These are phyloP conservation scores for Elaeis oleifera DNA, from an alignment of 202 grass and related monocot species.

Conservation along the genomic window DNA sequence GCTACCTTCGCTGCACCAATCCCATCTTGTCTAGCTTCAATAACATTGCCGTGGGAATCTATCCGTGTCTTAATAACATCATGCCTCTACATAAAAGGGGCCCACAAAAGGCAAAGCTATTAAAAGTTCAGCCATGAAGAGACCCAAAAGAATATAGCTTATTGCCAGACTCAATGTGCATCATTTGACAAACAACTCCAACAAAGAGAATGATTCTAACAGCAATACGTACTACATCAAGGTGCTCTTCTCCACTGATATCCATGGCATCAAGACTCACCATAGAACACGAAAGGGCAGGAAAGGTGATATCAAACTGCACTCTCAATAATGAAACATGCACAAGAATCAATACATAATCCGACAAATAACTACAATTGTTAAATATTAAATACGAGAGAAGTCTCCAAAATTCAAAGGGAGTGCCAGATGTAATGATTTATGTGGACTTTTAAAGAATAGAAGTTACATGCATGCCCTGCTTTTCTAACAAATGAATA, in stretches of 20 bases:
- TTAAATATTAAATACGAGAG: too few relatives aligned
- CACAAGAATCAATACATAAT: background rate
- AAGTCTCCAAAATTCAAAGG: too few relatives aligned
- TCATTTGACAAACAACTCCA: too few relatives aligned
- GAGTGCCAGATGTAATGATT: too few relatives aligned
- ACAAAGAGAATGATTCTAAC: too few relatives aligned
- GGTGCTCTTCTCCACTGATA: conserved; percentile 88
- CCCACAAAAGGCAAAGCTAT: conserved; percentile 16
- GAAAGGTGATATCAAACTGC: conserved; percentile 96
- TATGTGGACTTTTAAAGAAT: too few relatives aligned
- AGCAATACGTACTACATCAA: conserved; percentile 75
- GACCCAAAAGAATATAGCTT: too few relatives aligned
- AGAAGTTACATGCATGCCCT: too few relatives aligned
- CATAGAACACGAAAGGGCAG: conserved; percentile 92
- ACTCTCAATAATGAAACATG: conserved; percentile 30
- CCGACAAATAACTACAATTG: background rate
- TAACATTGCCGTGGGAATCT: conserved; percentile 68
- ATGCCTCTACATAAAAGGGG: conserved; percentile 62
- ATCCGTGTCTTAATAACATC: conserved; percentile 83
- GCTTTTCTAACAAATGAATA: too few relatives aligned
- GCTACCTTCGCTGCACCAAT: conserved; percentile 74
- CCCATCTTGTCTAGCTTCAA: conserved; percentile 60
- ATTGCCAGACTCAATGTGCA: too few relatives aligned
- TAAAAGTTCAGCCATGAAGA: too few relatives aligned
- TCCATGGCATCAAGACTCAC: conserved; percentile 94